Percentiles rank a stretch among this genome's conserved stretches.
These are phyloP conservation scores for Paramecium bursaria DNA, from an alignment of 73 alveolate genomes.

Conservation along the genomic window DNA sequence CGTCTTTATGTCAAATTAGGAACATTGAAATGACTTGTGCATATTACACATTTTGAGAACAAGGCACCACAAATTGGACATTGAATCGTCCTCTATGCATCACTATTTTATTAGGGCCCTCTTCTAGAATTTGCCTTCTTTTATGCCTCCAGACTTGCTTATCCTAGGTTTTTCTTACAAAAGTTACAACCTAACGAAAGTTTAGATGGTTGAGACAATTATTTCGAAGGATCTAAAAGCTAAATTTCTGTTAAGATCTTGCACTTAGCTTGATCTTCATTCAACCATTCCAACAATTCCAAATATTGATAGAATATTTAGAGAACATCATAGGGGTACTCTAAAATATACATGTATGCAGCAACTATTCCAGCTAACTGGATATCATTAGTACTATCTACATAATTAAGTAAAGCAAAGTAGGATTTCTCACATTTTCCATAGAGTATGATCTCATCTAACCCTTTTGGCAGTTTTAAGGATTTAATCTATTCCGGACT, in stretches of 20 bases:
- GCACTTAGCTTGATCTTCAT: background rate
- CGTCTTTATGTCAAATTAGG: slow-evolving; percentile 30
- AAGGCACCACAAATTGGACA: slow-evolving; percentile 38
- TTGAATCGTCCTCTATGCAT: background rate
- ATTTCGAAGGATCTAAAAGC: background rate
- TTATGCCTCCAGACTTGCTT: background rate
- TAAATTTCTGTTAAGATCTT: background rate
- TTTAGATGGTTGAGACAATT: background rate
- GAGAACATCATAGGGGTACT: background rate
- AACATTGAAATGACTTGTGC: background rate
- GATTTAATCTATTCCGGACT: background rate
- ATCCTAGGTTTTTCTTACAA: background rate
- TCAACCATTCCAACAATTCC: background rate
- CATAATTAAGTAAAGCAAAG: background rate
- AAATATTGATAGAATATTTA: background rate
- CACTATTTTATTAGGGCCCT: background rate
- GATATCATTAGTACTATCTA: slow-evolving; percentile 17
- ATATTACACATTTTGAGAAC: slow-evolving; percentile 20
- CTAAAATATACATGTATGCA: slow-evolving; percentile 2
- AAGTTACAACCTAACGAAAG: background rate
- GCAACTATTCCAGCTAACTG: slow-evolving; percentile 30
- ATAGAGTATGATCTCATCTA: slow-evolving; percentile 9
- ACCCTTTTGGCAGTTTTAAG: background rate
- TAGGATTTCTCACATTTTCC: slow-evolving; percentile 4
- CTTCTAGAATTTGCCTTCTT: slow-evolving; percentile 1